Base-by-base conservation (phyloP, 495 filamentous ascomycete genomes). In the Lophiotrema nucula region DNA sequence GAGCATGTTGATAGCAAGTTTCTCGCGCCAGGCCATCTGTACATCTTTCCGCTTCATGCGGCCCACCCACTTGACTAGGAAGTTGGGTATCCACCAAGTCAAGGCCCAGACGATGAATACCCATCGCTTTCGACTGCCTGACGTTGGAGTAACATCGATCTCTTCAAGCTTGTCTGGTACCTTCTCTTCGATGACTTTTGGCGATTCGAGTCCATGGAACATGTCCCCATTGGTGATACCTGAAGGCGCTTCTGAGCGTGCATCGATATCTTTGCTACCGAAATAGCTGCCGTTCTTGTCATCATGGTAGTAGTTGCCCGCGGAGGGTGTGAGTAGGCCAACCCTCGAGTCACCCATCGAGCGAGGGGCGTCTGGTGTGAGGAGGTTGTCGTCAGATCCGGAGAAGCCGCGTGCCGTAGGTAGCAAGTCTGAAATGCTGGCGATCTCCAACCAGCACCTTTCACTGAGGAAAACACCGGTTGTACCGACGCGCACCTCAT, bases 391-490 rank as follows among this genome's bases (percentile, higher is more conserved):
- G 13, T 83, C 82, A 27, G 77, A 74, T 4, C 76, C 70, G 26
- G 72, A 68, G 12, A 74, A 65, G 1, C 69, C 70, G 11, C 70
- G 68, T 1, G 64, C 55, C 28, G 72, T 65, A 37, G 73, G 69
- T 33, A 73, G 76, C 43, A 77, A 72, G 35, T 93, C 90, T 27
- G 83, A 80, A 1, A 92, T 70, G 66, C 88, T 88, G 16, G 91
- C 83, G 54, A 97, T 81, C 63, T 95, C 89, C 53, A 89, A 78
- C 93, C 93, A 98, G 78, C 89, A 95, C 53, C 89, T 77, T 74
- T 98, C 93, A 67, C 91, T 96, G 28, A 98, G 78, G 74, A 97
- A 98, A 23, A 98, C 85, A 51, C 93, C 93, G 2, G 93, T 98
- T 52, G 86, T 86, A 26, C 93, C 93, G 39, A 95, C 83, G 35